These are phyloP conservation scores for Coniferiporia weirii DNA, from an alignment of 1,284 basidiomycete genomes.

Conservation along the genomic window DNA sequence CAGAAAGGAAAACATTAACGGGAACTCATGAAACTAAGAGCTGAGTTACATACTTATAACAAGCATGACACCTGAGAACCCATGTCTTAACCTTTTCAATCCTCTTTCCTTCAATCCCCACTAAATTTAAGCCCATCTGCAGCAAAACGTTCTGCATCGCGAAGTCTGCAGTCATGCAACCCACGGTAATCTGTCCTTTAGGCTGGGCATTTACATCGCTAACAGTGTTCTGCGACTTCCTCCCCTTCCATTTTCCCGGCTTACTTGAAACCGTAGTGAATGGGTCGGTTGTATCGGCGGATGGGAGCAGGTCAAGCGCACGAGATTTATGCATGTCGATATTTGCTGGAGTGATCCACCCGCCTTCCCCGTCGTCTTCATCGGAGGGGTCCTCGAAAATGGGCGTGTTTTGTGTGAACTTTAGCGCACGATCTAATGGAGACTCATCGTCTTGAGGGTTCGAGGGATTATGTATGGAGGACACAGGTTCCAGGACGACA, in stretches of 20 bases:
- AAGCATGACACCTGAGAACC: slow-evolving; percentile 96
- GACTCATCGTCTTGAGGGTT: slow-evolving; percentile 4
- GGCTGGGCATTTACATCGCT: slow-evolving; percentile 3
- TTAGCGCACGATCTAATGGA: background rate
- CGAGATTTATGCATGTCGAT: slow-evolving; percentile 85
- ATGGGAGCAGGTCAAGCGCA: slow-evolving; percentile 76
- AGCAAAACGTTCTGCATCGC: slow-evolving; percentile 98
- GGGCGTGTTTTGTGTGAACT: slow-evolving; percentile 25
- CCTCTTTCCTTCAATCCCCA: slow-evolving; percentile 88
- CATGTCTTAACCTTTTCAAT: slow-evolving; percentile 93
- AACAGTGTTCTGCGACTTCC: background rate
- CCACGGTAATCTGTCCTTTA: slow-evolving; percentile 51
- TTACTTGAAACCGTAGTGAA: slow-evolving; percentile 23
- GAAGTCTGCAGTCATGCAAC: slow-evolving; percentile 98
- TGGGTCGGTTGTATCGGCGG: slow-evolving; percentile 25
- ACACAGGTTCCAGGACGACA: slow-evolving; percentile 39
- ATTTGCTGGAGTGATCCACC: slow-evolving; percentile 97
- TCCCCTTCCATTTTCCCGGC: slow-evolving; percentile 35
- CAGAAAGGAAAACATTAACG: slow-evolving; percentile 6
- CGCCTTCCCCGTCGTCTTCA: slow-evolving; percentile 81
- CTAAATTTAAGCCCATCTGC: slow-evolving; percentile 90
- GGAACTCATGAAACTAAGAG: background rate
- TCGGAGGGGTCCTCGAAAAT: slow-evolving; percentile 73
- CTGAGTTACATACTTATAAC: slow-evolving; percentile 82
- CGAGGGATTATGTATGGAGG: slow-evolving; percentile 3